These are phyloP conservation scores for Clonostachys solani DNA, from an alignment of 2,329 filamentous ascomycete genomes.

Conservation along the genomic window DNA sequence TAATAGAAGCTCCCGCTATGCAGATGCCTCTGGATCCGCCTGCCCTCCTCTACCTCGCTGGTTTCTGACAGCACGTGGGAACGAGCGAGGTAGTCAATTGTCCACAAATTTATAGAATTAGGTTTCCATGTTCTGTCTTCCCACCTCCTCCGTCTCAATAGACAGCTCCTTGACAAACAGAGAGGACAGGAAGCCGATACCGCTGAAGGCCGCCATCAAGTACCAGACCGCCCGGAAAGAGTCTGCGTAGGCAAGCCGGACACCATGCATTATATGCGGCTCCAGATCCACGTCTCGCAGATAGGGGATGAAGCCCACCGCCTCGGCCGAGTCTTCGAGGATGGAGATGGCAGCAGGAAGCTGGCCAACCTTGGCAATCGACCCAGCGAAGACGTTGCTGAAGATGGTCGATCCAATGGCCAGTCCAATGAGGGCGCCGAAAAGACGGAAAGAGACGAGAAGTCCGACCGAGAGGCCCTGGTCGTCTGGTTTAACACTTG, in stretches of 20 bases:
- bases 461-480: conserved; percentile 24
- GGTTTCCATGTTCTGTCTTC: not conserved
- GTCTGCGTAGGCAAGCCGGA: not conserved
- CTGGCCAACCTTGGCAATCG: conserved; percentile 4
- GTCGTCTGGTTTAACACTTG: conserved; percentile 23
- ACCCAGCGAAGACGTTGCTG: conserved; percentile 16
- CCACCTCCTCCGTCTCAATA: not conserved
- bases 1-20: not conserved
- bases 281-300: not conserved
- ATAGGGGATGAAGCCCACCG: conserved; percentile 9
- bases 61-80: not conserved
- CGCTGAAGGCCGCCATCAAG: not conserved
- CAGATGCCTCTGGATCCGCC: not conserved
- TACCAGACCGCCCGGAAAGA: not conserved
- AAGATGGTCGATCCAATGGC: conserved; percentile 25
- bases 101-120: not conserved
- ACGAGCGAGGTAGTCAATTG: not conserved
- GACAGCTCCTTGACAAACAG: not conserved
- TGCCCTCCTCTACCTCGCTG: not conserved
- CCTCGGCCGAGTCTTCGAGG: conserved; percentile 9
- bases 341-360: conserved; percentile 5
- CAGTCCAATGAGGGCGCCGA: conserved; percentile 29
- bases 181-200: not conserved
- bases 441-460: conserved; percentile 23
- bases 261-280: not conserved